These are phyloP conservation scores for Periconia macrospinosa DNA, from an alignment of 2,329 filamentous ascomycete genomes.

Conservation along the genomic window DNA sequence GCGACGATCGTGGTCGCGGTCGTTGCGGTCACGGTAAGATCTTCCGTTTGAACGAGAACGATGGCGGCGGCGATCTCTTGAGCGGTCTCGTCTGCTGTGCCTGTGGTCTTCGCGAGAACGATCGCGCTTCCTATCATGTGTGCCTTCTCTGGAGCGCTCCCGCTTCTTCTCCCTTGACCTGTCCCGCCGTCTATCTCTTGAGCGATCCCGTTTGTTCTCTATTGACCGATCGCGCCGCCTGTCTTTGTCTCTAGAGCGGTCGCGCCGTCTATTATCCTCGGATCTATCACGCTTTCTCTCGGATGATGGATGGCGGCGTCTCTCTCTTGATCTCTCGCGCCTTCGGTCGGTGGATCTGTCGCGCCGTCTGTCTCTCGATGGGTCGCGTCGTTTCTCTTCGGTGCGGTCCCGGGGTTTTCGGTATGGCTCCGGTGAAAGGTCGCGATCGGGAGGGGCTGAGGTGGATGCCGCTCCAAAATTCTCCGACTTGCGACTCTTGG, in stretches of 20 bases:
- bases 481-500: conserved; percentile 16
- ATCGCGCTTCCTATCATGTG: conserved; percentile 12
- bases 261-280: conserved; percentile 5
- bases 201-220: conserved; percentile 16
- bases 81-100: conserved; percentile 5
- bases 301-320: not conserved
- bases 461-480: conserved; percentile 15
- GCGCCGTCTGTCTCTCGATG: conserved; percentile 4
- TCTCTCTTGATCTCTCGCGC: conserved; percentile 17
- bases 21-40: conserved; percentile 13
- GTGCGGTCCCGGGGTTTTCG: conserved; percentile 22
- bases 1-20: conserved; percentile 17
- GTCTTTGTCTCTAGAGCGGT: conserved; percentile 16
- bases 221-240: conserved; percentile 11
- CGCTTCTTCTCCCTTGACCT: conserved; percentile 13
- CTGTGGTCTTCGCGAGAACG: conserved; percentile 17
- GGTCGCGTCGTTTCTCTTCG: conserved; percentile 15
- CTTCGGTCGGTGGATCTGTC: conserved; percentile 15
- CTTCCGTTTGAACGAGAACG: conserved; percentile 10
- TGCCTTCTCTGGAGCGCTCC: conserved; percentile 5
- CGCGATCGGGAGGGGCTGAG: conserved; percentile 11
- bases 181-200: conserved; percentile 10
- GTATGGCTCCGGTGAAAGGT: conserved; percentile 32
- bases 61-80: conserved; percentile 12
- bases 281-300: conserved; percentile 4